These are phyloP conservation scores for Citrullus amarus DNA, from an alignment of 306 rosid species.

Conservation along the genomic window DNA sequence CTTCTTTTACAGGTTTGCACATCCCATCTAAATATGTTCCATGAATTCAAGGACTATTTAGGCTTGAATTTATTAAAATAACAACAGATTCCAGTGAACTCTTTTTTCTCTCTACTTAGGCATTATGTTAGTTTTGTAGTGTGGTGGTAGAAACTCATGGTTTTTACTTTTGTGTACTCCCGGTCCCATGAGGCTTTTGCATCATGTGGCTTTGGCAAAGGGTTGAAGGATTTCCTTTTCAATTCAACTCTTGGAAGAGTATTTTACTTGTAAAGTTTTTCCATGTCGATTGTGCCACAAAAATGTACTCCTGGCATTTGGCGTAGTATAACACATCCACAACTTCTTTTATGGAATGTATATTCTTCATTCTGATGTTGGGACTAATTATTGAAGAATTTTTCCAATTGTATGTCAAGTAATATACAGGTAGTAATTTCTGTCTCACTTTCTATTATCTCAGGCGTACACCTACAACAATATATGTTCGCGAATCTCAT, in stretches of 20 bases:
- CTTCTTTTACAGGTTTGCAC: slow-evolving; percentile 85
- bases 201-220: background rate
- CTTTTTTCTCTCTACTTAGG: background rate
- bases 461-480: slow-evolving; percentile 86
- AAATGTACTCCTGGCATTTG: background rate
- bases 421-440: background rate
- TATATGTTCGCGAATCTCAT: slow-evolving; percentile 88
- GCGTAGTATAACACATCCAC: background rate
- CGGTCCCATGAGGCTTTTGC: background rate
- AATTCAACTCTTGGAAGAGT: background rate
- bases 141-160: background rate
- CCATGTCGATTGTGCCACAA: background rate
- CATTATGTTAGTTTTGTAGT: background rate
- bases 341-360: slow-evolving; percentile 1
- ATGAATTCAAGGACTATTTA: slow-evolving; percentile 1
- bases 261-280: background rate
- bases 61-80: background rate
- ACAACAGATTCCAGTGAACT: background rate
- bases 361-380: background rate
- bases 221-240: background rate
- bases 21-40: slow-evolving; percentile 4
- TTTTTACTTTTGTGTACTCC: background rate
- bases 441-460: slow-evolving; percentile 13
- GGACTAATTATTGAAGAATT: background rate
- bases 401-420: background rate